Conservation (phyloP, 208 protist genomes). For the Crithidia brevicula region DNA sequence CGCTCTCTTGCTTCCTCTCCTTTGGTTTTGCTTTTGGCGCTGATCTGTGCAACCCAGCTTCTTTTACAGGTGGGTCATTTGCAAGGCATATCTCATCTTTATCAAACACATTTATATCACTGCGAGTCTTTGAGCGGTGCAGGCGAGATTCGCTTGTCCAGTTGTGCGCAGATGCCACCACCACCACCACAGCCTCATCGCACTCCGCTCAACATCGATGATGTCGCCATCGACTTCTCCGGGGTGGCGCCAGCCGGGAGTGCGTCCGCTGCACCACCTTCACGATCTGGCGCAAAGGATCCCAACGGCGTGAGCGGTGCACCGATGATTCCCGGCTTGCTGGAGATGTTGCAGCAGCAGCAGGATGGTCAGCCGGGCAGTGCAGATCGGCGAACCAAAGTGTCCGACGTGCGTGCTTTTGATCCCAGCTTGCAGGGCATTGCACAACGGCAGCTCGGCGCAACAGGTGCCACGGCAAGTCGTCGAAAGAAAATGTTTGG, state of each 20-base stretch:
- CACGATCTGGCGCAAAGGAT: neutral
- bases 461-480: neutral
- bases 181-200: slow-evolving; percentile 15
- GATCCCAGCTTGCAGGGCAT: slow-evolving; percentile 31
- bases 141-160: too few relatives aligned
- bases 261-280: neutral
- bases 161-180: too few relatives aligned
- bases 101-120: too few relatives aligned
- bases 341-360: slow-evolving; percentile 13
- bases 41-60: too few relatives aligned
- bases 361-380: slow-evolving; percentile 22
- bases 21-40: too few relatives aligned
- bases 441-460: slow-evolving; percentile 14
- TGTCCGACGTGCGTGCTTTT: slow-evolving; percentile 35
- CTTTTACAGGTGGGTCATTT: too few relatives aligned
- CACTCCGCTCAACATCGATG: slow-evolving; percentile 54
- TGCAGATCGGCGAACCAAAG: slow-evolving; percentile 5
- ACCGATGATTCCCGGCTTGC: neutral
- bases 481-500: slow-evolving; percentile 22
- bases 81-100: too few relatives aligned
- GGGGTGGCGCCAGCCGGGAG: neutral
- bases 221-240: slow-evolving; percentile 83
- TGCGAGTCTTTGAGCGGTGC: too few relatives aligned
- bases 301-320: neutral
- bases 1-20: too few relatives aligned